Evolutionary conservation across 257 asterid genomes (phyloP), one percentile per base, ranked within the genome.

Genomic region (Verbascum thapsus): DNA sequence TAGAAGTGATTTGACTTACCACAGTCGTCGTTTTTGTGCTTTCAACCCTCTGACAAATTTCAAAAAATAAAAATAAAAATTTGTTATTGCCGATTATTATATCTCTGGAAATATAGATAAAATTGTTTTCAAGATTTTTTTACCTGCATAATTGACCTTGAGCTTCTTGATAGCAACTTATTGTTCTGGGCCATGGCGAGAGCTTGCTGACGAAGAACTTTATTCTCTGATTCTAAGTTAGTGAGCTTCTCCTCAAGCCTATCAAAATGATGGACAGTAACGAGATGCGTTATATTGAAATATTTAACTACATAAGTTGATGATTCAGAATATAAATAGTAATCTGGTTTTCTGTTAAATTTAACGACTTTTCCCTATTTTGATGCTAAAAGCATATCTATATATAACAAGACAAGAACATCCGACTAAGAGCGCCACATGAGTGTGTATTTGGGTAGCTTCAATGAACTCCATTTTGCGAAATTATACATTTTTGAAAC

Each of bases 201-300:
- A 68, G 97, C 99, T 83, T 90, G 99, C 85, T 94, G 99, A 67
- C 97, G 95, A 68, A 89, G 94, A 73, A 89, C 91, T 78, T 90
- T 90, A 65, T 94, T 94, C 80, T 94, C 99, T 5, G 96, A 87
- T 79, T 94, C 99, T 76, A 87, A 49, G 74, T 94, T 90, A 67
- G 88, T 77, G 73, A 81, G 74, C 88, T 94, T 90, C 87, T 94
- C 97, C 74, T 94, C 97, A 61, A 77, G 80, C 94, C 99, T 89
- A 74, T 57, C 75, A 79, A 51, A 66, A 74, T 61, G 73, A 63
- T 63, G 17, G 30, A 58, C 56, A 68, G 73, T 49, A 75, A 70
- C 53, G 47, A 72, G 49, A 63, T 52, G 19, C 58, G 19, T 18
- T 26, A 1, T 26, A 26, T 1, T 44, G 19, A 30, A 60, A 70